phyloP scores from a whole-genome alignment of 768 basidiomycete genomes.

The Panaeolus papilionaceus region DNA sequence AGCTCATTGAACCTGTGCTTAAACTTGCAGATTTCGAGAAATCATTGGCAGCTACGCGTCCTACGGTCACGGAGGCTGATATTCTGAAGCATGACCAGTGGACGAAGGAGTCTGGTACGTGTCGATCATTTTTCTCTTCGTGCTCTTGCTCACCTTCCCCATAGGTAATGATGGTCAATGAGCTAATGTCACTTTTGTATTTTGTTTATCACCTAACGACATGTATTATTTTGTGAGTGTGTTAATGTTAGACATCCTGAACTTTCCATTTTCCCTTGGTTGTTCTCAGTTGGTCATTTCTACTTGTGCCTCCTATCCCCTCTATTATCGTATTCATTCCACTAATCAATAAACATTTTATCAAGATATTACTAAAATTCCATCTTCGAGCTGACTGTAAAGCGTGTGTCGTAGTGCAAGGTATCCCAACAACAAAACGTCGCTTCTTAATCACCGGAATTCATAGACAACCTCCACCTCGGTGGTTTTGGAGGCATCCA shows the following conservation, averaged over 20 bases:
- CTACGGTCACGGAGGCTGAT: conserved; percentile 89
- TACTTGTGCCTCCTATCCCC: neutral
- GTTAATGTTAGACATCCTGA: neutral
- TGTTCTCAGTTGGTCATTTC: neutral
- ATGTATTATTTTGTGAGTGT: conserved; percentile 10
- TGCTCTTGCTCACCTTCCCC: conserved; percentile 59
- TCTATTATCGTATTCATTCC: neutral
- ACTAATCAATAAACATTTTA: neutral
- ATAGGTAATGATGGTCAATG: conserved; percentile 17
- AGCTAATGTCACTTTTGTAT: neutral
- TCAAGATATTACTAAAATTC: neutral
- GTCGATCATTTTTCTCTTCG: conserved; percentile 17
- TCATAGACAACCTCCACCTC: conserved; percentile 6
- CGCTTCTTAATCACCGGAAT: neutral
- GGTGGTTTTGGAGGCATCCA: neutral
- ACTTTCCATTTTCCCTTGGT: neutral
- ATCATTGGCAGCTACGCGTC: conserved; percentile 77
- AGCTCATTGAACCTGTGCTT: conserved; percentile 89
- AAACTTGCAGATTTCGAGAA: conserved; percentile 82
- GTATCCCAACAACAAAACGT: neutral
- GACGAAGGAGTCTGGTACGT: conserved; percentile 84
- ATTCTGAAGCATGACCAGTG: conserved; percentile 84
- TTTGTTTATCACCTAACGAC: neutral
- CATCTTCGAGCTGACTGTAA: neutral
- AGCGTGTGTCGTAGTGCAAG: neutral